phyloP scores from a whole-genome alignment of 768 basidiomycete genomes.

The Pulveroboletus frians region DNA sequence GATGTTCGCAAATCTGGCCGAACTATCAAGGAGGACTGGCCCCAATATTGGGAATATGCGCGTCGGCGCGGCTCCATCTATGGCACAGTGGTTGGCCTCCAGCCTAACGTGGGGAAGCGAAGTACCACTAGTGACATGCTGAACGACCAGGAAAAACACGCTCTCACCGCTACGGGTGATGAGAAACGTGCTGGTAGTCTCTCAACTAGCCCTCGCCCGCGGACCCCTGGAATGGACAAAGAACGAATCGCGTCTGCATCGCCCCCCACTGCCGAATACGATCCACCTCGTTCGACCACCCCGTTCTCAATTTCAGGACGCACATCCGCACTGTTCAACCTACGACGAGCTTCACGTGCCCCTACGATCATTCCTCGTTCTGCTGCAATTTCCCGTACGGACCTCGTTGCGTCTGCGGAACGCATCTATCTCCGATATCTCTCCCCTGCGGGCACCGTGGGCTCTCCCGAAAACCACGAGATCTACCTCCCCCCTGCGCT shows the following conservation, averaged over 20 bases:
- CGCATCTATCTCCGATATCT: conserved; percentile 96
- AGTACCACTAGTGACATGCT: conserved; percentile 77
- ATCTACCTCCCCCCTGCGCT: conserved; percentile 94
- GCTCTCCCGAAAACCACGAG: conserved; percentile 89
- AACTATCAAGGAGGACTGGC: conserved; percentile 95
- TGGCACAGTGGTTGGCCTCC: conserved; percentile 78
- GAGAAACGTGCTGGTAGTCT: conserved; percentile 46
- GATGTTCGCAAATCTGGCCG: conserved; percentile 94
- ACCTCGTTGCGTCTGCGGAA: conserved; percentile 90
- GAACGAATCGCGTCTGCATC: conserved; percentile 40
- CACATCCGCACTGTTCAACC: conserved; percentile 71
- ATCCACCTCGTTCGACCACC: conserved; percentile 63
- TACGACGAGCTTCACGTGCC: conserved; percentile 77
- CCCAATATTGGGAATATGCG: conserved; percentile 95
- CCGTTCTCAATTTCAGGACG: conserved; percentile 74
- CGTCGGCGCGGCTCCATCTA: conserved; percentile 90
- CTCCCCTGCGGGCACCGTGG: conserved; percentile 68
- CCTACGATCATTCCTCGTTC: conserved; percentile 93
- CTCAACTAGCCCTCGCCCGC: conserved; percentile 56
- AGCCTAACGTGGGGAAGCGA: conserved; percentile 59
- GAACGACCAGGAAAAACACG: conserved; percentile 64
- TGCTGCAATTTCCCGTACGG: conserved; percentile 81
- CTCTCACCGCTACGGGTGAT: conserved; percentile 44
- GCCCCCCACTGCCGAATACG: conserved; percentile 44
- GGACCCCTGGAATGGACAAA: conserved; percentile 33